Evolutionary conservation across 371 early-diverging fungal genomes (phyloP), one percentile per base, ranked within the genome.

Genomic region (Gilbertella persicaria): DNA sequence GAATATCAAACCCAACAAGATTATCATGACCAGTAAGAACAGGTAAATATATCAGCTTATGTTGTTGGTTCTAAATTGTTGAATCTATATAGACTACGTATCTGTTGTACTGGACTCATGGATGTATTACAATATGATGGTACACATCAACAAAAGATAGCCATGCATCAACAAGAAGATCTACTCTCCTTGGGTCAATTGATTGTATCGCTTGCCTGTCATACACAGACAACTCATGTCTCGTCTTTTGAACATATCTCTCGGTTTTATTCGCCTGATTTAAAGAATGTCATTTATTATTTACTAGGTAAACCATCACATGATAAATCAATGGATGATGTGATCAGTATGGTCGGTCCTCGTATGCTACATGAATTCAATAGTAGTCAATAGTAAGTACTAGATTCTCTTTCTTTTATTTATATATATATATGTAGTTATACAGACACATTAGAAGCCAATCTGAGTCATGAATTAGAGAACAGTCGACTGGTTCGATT

Each of bases 401-500:
- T 28, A 28, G 21, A 28, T 12, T 33, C 14, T 35, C 12, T 37
- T 14, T 12, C 25, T 2, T 16, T 42, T 5, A 12, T 0, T 41
- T 0, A n/a, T n/a, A 10, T 14, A 56, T 38, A 35, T 49, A 5
- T 14, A 14, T 35, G 5, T 59, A 77, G 81, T 45, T 83, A 90
- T 57, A 86, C 86, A 21, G 97, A 98, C 66, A 55, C 84, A 20
- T 70, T 96, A 50, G 91, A 92, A 65, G 76, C 73, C 43, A 90
- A 89, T 40, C 70, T 97, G 50, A 57, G 80, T 24, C 75, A 80
- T 9, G 95, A 97, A 67, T 73, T 93, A 44, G 91, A 95, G 69
- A 98, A 97, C 64, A 92, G 92, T 21, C 83, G 97, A 30, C 59
- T 97, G 36, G 83, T 89, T 14, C 78, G 94, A 21, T 63, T 97